Percentiles rank a stretch among this genome's conserved stretches.
phyloP scores from a whole-genome alignment of 345 rosid species.

The Stellera chamaejasme region DNA sequence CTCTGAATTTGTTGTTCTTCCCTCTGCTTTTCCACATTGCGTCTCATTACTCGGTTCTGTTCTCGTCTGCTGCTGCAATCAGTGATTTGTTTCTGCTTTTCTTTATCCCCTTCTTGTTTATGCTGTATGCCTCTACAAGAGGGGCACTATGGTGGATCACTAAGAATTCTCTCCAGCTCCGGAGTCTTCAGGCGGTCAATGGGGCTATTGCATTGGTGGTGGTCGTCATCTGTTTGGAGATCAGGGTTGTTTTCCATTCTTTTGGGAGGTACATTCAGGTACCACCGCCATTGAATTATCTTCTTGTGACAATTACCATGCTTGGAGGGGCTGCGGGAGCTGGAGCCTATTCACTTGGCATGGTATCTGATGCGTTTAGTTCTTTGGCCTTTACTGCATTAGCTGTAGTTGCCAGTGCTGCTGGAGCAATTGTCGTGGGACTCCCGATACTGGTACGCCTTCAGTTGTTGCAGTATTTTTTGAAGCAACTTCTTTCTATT shows the following conservation, averaged over 20 bases:
- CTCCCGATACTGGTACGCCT: constrained; percentile 76
- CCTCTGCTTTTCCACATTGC: constrained; percentile 82
- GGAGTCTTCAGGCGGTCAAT: constrained; percentile 72
- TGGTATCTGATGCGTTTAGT: constrained; percentile 81
- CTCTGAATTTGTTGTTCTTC: constrained; percentile 71
- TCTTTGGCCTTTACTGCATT: constrained; percentile 62
- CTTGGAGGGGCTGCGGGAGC: constrained; percentile 95
- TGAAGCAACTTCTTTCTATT: neutral
- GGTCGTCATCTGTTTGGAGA: constrained; percentile 82
- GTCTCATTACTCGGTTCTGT: constrained; percentile 71
- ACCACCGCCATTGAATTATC: constrained; percentile 80
- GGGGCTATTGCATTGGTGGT: constrained; percentile 87
- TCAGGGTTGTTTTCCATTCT: constrained; percentile 90
- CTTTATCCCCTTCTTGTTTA: constrained; percentile 84
- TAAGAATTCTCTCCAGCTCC: constrained; percentile 57
- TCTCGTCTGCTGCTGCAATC: constrained; percentile 63
- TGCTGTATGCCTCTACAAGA: constrained; percentile 82
- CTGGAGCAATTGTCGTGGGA: constrained; percentile 92
- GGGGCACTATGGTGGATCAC: constrained; percentile 98
- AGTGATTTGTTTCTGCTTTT: constrained; percentile 75
- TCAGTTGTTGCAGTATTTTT: constrained; percentile 4
- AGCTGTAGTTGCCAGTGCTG: constrained; percentile 81
- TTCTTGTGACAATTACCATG: constrained; percentile 79
- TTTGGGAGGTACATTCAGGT: constrained; percentile 96
- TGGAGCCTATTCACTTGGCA: constrained; percentile 78